These are phyloP conservation scores for Clathrus columnatus DNA, from an alignment of 768 basidiomycete species.

Conservation along the genomic window DNA sequence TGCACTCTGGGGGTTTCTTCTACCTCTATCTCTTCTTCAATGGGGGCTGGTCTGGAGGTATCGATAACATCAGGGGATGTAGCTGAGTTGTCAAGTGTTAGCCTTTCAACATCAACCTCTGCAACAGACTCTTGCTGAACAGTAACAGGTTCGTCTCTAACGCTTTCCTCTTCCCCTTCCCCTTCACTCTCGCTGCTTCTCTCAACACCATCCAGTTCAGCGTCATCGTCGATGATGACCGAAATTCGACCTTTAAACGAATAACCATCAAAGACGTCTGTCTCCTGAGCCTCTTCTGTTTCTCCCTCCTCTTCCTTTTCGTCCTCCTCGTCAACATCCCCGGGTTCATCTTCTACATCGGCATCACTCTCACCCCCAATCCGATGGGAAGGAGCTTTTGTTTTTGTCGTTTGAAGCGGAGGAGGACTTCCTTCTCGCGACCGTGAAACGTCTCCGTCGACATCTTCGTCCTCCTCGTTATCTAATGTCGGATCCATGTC, in stretches of 20 bases:
- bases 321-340: conserved; percentile 45
- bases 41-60: neutral
- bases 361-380: neutral
- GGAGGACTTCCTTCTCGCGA: conserved; percentile 16
- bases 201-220: conserved; percentile 42
- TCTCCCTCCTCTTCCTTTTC: conserved; percentile 38
- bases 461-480: conserved; percentile 48
- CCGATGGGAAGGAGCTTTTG: neutral
- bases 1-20: conserved; percentile 20
- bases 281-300: conserved; percentile 38
- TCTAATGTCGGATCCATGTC: conserved; percentile 92
- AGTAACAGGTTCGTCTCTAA: neutral
- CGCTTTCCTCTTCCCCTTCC: conserved; percentile 29
- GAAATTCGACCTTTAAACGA: conserved; percentile 86
- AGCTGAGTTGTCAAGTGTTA: too few species aligned
- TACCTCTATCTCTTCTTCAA: conserved; percentile 26
- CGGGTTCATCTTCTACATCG: conserved; percentile 37
- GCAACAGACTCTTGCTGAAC: conserved; percentile 8
- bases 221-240: conserved; percentile 65
- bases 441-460: conserved; percentile 14
- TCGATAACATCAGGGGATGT: too few species aligned
- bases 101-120: neutral
- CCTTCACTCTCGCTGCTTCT: conserved; percentile 18
- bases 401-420: conserved; percentile 6
- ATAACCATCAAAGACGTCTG: conserved; percentile 90